phyloP scores from a whole-genome alignment of 805 yeast species.

The Kluyveromyces aestuarii region DNA sequence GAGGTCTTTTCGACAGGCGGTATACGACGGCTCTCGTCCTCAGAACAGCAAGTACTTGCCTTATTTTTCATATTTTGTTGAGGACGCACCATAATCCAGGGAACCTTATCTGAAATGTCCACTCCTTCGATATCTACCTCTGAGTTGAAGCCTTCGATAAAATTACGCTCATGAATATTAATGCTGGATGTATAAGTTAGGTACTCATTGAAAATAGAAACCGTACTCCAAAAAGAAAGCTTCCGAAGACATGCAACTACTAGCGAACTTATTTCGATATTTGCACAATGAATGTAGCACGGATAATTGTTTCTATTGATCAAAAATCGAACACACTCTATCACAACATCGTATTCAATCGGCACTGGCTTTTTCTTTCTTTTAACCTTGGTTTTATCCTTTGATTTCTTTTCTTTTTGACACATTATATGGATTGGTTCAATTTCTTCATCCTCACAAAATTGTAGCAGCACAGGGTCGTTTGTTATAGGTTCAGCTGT shows the following conservation, averaged over 20 bases:
- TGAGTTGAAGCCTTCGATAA: constrained; percentile 72
- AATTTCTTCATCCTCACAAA: constrained; percentile 49
- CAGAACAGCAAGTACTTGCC: not conserved
- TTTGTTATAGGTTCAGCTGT: constrained; percentile 67
- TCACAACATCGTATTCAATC: constrained; percentile 53
- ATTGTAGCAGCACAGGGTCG: constrained; percentile 43
- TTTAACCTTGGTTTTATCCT: constrained; percentile 39
- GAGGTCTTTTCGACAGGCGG: not conserved
- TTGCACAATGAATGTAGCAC: constrained; percentile 74
- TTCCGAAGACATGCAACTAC: constrained; percentile 81
- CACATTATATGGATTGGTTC: constrained; percentile 58
- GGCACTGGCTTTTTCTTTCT: constrained; percentile 82
- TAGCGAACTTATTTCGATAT: constrained; percentile 81
- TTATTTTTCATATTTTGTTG: not conserved
- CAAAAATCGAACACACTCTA: constrained; percentile 51
- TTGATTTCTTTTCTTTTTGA: constrained; percentile 33
- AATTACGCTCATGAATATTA: constrained; percentile 72
- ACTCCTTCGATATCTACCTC: constrained; percentile 45
- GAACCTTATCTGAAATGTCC: constrained; percentile 20
- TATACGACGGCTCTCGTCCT: not conserved
- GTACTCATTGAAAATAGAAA: constrained; percentile 81
- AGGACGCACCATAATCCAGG: constrained; percentile 26
- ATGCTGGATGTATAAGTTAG: constrained; percentile 66
- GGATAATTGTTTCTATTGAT: constrained; percentile 57
- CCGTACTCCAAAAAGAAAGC: constrained; percentile 78